These are phyloP conservation scores for Lepiota subincarnata DNA, from an alignment of 768 basidiomycete genomes.

Conservation along the genomic window DNA sequence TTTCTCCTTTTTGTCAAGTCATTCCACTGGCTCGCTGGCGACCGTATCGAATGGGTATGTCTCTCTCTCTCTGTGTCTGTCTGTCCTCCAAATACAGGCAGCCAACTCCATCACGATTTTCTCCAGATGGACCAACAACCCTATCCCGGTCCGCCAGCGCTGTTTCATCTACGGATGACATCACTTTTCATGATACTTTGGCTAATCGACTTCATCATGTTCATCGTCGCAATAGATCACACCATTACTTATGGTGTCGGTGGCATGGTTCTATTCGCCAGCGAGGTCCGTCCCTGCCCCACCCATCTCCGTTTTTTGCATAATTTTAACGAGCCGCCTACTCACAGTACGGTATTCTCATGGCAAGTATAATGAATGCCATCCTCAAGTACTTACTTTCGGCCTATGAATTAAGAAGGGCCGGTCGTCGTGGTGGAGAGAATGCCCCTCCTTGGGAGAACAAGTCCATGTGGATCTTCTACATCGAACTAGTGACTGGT, in stretches of 20 bases:
- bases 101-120: slow-evolving; percentile 7
- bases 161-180: slow-evolving; percentile 86
- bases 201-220: slow-evolving; percentile 71
- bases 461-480: slow-evolving; percentile 96
- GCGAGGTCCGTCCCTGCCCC: slow-evolving; percentile 58
- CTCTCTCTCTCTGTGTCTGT: neutral
- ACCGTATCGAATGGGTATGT: slow-evolving; percentile 92
- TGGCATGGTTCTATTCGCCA: slow-evolving; percentile 92
- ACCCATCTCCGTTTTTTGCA: neutral
- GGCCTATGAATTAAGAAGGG: slow-evolving; percentile 75
- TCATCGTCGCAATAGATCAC: slow-evolving; percentile 75
- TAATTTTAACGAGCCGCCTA: slow-evolving; percentile 10
- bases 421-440: slow-evolving; percentile 72
- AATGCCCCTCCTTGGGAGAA: slow-evolving; percentile 94
- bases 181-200: slow-evolving; percentile 72
- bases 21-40: slow-evolving; percentile 95
- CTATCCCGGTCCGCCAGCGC: slow-evolving; percentile 73
- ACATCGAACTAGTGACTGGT: slow-evolving; percentile 91
- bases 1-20: slow-evolving; percentile 92
- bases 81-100: neutral
- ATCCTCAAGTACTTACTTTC: slow-evolving; percentile 82
- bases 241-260: slow-evolving; percentile 77
- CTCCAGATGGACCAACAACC: slow-evolving; percentile 96
- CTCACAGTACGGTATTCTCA: slow-evolving; percentile 79
- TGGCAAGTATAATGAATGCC: slow-evolving; percentile 75